Conservation (phyloP, 441 rosid species). For the Rhodomyrtus psidioides region DNA sequence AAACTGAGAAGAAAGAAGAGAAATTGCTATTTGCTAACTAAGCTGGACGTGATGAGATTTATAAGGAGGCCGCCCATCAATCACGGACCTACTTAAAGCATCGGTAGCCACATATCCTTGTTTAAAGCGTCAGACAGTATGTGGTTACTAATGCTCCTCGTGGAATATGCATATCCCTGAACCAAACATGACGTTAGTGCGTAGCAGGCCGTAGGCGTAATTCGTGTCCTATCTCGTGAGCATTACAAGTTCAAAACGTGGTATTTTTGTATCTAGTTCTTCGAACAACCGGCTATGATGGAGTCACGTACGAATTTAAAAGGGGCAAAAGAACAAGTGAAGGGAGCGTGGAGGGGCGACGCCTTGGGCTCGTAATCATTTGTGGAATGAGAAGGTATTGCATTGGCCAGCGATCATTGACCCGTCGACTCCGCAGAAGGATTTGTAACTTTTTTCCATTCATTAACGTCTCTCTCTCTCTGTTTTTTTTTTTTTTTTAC, state of each 20-base stretch:
- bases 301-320: not conserved
- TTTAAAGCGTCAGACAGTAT: not conserved
- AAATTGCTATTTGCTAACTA: not conserved
- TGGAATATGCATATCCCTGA: not conserved
- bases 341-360: too few species aligned
- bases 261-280: not conserved
- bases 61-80: not conserved
- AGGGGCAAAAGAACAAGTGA: not conserved
- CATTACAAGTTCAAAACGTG: not conserved
- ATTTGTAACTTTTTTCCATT: too few species aligned
- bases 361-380: too few species aligned
- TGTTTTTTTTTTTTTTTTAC: too few species aligned
- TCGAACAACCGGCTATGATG: not conserved
- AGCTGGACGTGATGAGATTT: not conserved
- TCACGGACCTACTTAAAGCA: too few species aligned
- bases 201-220: not conserved
- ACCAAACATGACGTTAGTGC: not conserved
- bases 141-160: not conserved
- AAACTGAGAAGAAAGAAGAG: not conserved
- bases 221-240: too few species aligned
- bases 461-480: too few species aligned
- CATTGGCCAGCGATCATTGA: too few species aligned
- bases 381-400: too few species aligned
- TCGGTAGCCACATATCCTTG: too few species aligned
- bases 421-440: too few species aligned